Percentiles rank a stretch among this genome's conserved stretches.
Conservation (phyloP, 371 early-diverging fungal species). For the Mucor piriformis region DNA sequence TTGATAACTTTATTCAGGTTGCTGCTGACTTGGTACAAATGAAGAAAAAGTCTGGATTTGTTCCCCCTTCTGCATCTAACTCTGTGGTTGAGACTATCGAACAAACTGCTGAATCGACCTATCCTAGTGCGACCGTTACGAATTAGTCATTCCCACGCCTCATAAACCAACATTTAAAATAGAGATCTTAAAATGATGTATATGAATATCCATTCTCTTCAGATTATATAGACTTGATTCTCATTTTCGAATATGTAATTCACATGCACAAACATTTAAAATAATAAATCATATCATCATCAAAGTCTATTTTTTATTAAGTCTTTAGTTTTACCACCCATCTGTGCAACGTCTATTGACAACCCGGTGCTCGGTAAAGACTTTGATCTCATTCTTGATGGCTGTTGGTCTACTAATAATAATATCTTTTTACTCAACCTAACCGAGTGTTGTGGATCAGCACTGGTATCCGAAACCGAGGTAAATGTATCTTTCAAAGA, state of each 20-base stretch:
- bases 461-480: neutral
- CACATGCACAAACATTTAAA: neutral
- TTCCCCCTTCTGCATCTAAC: conserved; percentile 9
- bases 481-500: neutral
- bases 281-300: neutral
- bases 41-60: conserved; percentile 25
- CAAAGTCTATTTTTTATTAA: too few species aligned
- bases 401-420: conserved; percentile 4
- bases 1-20: conserved; percentile 52
- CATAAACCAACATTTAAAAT: neutral
- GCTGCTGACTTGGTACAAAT: conserved; percentile 23
- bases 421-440: conserved; percentile 23
- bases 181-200: conserved; percentile 1
- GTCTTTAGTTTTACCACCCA: neutral
- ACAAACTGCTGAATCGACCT: conserved; percentile 21
- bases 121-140: conserved; percentile 23
- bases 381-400: conserved; percentile 22
- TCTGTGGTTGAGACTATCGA: conserved; percentile 11
- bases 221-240: neutral
- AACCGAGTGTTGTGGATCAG: conserved; percentile 16
- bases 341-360: conserved; percentile 1
- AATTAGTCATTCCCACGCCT: neutral
- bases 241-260: neutral
- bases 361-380: conserved; percentile 25
- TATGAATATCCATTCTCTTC: conserved; percentile 4